Evolutionary conservation across 2,329 filamentous ascomycete genomes (phyloP).

Genomic region (Neospermospora avenae): DNA sequence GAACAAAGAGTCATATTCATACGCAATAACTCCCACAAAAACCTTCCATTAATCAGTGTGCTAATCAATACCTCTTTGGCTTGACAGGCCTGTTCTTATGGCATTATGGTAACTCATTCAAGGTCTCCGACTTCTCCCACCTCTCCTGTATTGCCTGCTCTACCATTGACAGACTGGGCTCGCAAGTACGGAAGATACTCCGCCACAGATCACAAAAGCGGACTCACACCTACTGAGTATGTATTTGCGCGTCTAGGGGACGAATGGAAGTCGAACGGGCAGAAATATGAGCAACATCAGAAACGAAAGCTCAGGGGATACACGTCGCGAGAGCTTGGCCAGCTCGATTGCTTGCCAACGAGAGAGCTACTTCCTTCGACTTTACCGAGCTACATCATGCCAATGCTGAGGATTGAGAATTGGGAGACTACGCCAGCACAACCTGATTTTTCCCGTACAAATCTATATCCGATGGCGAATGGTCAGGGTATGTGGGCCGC

Average conservation of each 20-base stretch:
- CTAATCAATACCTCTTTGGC: too few relatives aligned
- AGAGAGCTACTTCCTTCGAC: constrained; percentile 8
- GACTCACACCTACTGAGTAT: not conserved
- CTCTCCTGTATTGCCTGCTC: not conserved
- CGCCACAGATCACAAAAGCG: not conserved
- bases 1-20: too few relatives aligned
- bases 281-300: constrained; percentile 8
- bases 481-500: constrained; percentile 13
- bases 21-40: too few relatives aligned
- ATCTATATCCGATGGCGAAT: constrained; percentile 17
- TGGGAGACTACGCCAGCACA: constrained; percentile 11
- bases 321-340: constrained; percentile 16
- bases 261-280: not conserved
- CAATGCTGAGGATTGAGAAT: constrained; percentile 7
- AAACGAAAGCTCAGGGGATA: constrained; percentile 10
- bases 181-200: constrained; percentile 5
- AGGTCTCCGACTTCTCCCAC: not conserved
- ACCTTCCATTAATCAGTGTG: too few relatives aligned
- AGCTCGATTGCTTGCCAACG: constrained; percentile 21
- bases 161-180: constrained; percentile 2
- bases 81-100: too few relatives aligned
- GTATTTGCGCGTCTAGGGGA: not conserved
- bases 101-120: too few relatives aligned
- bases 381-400: constrained; percentile 15
- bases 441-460: constrained; percentile 4